Evolutionary conservation across 768 basidiomycete genomes (phyloP), one percentile per base, ranked within the genome.

Genomic region (Mycena maculata): DNA sequence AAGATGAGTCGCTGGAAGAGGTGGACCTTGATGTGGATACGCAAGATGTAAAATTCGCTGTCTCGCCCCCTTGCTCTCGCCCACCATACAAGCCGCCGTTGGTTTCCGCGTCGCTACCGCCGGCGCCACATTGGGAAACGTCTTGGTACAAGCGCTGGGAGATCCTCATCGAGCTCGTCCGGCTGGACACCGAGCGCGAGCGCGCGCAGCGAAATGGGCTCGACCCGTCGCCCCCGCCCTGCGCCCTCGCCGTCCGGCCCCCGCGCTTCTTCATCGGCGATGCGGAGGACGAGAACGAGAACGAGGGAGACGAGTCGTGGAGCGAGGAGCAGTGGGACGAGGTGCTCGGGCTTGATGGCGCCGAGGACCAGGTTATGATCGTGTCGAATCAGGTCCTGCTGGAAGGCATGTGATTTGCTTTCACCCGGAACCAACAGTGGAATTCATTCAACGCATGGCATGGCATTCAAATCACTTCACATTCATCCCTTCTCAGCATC

Each of bases 91-190:
- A 54, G 48, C 63, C 45, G 3, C 47, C 44, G 28, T 12, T 31
- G 7, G 10, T 3, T 27, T 20, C 30, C n/a, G 49, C 48, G 41
- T 50, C 41, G 2, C 39, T 42, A 13, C 50, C 57, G 31, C 69
- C 71, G 58, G 72, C 70, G 55, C 69, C 76, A 18, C 69, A 69
- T 27, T 87, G 86, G 87, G 76, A 81, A 39, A 78, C 80, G 13
- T 82, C 79, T 63, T 88, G 86, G 86, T 84, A 87, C 67, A 79
- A 78, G 30, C 85, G 86, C 60, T 88, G 86, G 85, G 83, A 87
- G 62, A 57, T 88, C 49, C 78, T 89, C 50, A 68, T 84, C 49
- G 80, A 83, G 60, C 78, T 88, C 4, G 80, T 81, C 27, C 75
- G 76, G 39, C 71, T 72, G 52, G 76, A 80, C 48, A 66, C 66